Percentiles rank a stretch among this genome's conserved stretches.
Conservation (phyloP, 768 basidiomycete genomes). For the Sarcomyxa edulis region DNA sequence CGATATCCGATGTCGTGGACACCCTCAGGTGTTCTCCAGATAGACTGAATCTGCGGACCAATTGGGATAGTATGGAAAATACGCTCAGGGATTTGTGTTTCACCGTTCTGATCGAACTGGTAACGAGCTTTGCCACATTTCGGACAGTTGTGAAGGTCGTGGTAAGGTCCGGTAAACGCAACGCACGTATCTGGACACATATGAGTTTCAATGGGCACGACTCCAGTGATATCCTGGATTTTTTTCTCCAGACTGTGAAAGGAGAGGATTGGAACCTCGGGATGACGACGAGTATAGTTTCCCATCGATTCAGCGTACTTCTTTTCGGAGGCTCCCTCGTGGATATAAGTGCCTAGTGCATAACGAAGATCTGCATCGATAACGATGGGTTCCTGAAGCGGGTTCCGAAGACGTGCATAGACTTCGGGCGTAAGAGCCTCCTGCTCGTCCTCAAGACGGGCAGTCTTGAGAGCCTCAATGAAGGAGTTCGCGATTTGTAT, state of each 20-base stretch:
- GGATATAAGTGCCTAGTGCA: conserved; percentile 10
- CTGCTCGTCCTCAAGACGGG: conserved; percentile 7
- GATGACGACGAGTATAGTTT: conserved; percentile 10
- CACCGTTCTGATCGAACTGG: conserved; percentile 9
- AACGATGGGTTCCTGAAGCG: conserved; percentile 10
- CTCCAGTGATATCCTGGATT: conserved; percentile 21
- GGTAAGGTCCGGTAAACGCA: conserved; percentile 30
- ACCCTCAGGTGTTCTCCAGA: conserved; percentile 13
- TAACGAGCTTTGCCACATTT: conserved; percentile 22
- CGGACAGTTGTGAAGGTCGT: conserved; percentile 17
- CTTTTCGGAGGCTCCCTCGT: no score
- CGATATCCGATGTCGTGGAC: conserved; percentile 19
- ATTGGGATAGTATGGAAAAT: conserved; percentile 31
- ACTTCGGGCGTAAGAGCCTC: conserved; percentile 4
- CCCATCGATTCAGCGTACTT: conserved; percentile 12
- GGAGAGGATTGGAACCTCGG: conserved; percentile 6
- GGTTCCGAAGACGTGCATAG: conserved; percentile 9
- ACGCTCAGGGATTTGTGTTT: conserved; percentile 14
- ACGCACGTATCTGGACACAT: conserved; percentile 36
- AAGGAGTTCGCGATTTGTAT: conserved; percentile 3
- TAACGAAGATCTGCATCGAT: conserved; percentile 9
- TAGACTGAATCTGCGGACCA: conserved; percentile 31
- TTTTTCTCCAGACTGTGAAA: conserved; percentile 8
- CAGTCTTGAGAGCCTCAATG: conserved; percentile 8
- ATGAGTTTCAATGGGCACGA: conserved; percentile 22